phyloP scores from a whole-genome alignment of 768 basidiomycete genomes.

The Boletus fagicola region DNA sequence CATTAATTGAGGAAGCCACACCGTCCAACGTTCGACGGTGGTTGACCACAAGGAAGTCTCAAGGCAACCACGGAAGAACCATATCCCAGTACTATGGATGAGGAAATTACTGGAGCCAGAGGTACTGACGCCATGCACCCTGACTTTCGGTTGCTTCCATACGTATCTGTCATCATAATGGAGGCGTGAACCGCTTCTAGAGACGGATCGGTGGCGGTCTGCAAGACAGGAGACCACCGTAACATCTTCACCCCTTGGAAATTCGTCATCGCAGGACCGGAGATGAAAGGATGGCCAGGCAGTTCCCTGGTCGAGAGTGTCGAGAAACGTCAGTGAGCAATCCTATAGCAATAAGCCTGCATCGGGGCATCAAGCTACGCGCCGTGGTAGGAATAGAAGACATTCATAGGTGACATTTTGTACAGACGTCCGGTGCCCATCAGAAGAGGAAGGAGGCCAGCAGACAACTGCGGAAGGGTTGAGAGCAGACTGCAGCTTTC shows the following conservation, averaged over 20 bases:
- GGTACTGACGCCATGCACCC: conserved; percentile 12
- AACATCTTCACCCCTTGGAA: conserved; percentile 12
- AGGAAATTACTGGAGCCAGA: conserved; percentile 13
- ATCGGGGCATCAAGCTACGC: conserved; percentile 24
- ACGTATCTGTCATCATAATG: conserved; percentile 16
- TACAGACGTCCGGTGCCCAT: conserved; percentile 11
- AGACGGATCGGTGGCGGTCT: conserved; percentile 20
- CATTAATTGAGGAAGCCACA: conserved; percentile 23
- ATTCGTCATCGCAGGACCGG: conserved; percentile 20
- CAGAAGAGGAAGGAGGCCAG: conserved; percentile 10
- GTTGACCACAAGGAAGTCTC: conserved; percentile 26
- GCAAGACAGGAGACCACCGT: conserved; percentile 14
- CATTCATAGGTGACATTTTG: conserved; percentile 10
- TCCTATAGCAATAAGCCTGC: conserved; percentile 6
- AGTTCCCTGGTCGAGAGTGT: conserved; percentile 3
- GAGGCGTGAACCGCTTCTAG: conserved; percentile 4
- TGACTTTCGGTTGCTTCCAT: conserved; percentile 12
- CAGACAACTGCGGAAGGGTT: conserved; percentile 12
- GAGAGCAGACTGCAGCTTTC: conserved; percentile 6
- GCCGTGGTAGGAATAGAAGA: conserved; percentile 24
- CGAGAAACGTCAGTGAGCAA: conserved; percentile 10
- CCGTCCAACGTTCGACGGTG: conserved; percentile 3
- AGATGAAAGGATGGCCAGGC: conserved; percentile 22
- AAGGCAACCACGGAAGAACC: conserved; percentile 23
- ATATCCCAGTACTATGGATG: conserved; percentile 1